Conservation (phyloP, 345 rosid species). For the Bruguiera parviflora region DNA sequence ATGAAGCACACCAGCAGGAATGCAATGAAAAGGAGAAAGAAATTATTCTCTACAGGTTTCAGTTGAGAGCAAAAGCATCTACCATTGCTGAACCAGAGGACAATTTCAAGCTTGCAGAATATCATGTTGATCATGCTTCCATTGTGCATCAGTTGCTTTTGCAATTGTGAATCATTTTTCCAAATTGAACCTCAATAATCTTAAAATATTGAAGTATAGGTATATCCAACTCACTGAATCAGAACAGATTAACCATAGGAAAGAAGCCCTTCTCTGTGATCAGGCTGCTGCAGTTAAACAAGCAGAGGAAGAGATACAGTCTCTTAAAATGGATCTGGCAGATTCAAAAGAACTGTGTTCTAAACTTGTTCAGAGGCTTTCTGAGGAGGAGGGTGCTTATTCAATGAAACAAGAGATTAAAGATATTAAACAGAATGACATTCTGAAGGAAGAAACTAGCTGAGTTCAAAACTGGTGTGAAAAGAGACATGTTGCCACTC, state of each 20-base stretch:
- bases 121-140: slow-evolving; percentile 37
- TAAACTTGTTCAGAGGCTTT: slow-evolving; percentile 40
- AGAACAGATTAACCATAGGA: slow-evolving; percentile 34
- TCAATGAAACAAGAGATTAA: slow-evolving; percentile 50
- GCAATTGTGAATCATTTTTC: slow-evolving; percentile 65
- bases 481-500: slow-evolving; percentile 42
- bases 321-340: slow-evolving; percentile 43
- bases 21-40: slow-evolving; percentile 66
- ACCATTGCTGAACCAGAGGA: slow-evolving; percentile 48
- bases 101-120: slow-evolving; percentile 51
- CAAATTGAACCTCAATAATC: slow-evolving; percentile 39
- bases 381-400: slow-evolving; percentile 48
- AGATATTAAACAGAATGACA: slow-evolving; percentile 51
- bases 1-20: slow-evolving; percentile 85
- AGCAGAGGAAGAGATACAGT: slow-evolving; percentile 39
- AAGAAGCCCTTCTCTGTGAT: slow-evolving; percentile 39
- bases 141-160: slow-evolving; percentile 73
- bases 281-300: slow-evolving; percentile 36
- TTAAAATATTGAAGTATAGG: slow-evolving; percentile 45
- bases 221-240: slow-evolving; percentile 43
- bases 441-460: slow-evolving; percentile 53
- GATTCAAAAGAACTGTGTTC: slow-evolving; percentile 42
- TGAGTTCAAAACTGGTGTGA: slow-evolving; percentile 62
- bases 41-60: slow-evolving; percentile 47
- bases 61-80: slow-evolving; percentile 45